Evolutionary conservation across 1,284 basidiomycete genomes (phyloP).

Genomic region (Leccinum solheimii): DNA sequence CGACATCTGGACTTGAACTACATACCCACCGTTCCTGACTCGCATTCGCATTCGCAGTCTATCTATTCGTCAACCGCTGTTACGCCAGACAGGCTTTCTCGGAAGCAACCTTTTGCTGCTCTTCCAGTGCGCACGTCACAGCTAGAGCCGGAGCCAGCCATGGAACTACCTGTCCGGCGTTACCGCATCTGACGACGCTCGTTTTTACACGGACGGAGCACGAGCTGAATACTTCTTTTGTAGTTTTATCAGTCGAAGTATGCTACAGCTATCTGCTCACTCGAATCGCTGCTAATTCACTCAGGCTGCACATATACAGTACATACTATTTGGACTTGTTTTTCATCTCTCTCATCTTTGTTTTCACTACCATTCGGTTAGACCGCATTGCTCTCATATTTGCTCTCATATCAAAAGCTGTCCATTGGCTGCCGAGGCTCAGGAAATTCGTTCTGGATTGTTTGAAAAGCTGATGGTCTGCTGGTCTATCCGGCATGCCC

Average conservation of each 20-base stretch:
- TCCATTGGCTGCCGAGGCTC: neutral
- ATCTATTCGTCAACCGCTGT: neutral
- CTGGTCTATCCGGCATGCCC: neutral
- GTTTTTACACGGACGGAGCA: neutral
- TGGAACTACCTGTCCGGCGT: slow-evolving; percentile 30
- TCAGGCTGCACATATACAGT: neutral
- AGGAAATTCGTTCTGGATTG: neutral
- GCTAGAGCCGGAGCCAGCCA: slow-evolving; percentile 35
- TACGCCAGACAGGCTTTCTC: slow-evolving; percentile 4
- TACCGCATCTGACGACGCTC: neutral
- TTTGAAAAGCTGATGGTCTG: neutral
- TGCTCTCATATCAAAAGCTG: neutral
- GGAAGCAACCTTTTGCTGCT: slow-evolving; percentile 21
- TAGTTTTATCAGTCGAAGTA: neutral
- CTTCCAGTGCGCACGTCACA: slow-evolving; percentile 34
- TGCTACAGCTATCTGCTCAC: neutral
- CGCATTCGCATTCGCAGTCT: slow-evolving; percentile 6
- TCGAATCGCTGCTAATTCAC: neutral
- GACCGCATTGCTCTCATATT: neutral
- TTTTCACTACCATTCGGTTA: neutral
- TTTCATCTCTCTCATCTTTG: neutral
- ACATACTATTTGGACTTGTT: neutral
- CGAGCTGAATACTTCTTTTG: neutral
- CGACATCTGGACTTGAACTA: neutral
- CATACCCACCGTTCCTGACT: neutral